Conservation (phyloP, 352 stramenopile species). For the Phytophthora idaei region DNA sequence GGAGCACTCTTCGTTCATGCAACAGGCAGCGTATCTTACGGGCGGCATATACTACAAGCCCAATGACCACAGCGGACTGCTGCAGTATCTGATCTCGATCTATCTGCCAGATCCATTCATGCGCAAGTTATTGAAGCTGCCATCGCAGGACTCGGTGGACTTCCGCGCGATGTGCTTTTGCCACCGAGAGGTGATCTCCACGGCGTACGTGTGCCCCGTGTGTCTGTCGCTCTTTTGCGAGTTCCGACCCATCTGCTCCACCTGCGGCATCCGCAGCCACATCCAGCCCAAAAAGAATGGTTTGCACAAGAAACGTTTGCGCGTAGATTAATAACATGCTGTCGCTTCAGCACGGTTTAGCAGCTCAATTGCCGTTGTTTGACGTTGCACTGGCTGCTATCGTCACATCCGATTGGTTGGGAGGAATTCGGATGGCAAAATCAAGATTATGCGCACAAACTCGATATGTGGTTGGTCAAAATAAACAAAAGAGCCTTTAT, state of each 20-base stretch:
- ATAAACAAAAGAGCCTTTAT: slow-evolving; percentile 11
- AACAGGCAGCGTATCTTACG: slow-evolving; percentile 87
- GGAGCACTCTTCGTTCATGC: slow-evolving; percentile 88
- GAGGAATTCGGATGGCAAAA: slow-evolving; percentile 14
- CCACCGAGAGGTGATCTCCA: slow-evolving; percentile 83
- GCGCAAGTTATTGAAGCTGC: slow-evolving; percentile 83
- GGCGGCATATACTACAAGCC: slow-evolving; percentile 90
- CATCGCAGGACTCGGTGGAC: slow-evolving; percentile 87
- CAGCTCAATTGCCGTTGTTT: background rate
- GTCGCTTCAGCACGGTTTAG: slow-evolving; percentile 1
- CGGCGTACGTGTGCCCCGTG: slow-evolving; percentile 86
- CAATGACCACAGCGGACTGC: slow-evolving; percentile 62
- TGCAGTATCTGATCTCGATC: slow-evolving; percentile 89
- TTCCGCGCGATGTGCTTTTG: slow-evolving; percentile 92
- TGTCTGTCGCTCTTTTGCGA: slow-evolving; percentile 90
- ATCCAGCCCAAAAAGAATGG: slow-evolving; percentile 77
- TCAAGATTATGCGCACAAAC: slow-evolving; percentile 35
- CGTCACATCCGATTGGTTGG: slow-evolving; percentile 18
- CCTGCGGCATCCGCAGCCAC: slow-evolving; percentile 83
- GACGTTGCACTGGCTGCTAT: background rate
- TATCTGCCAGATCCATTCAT: slow-evolving; percentile 83
- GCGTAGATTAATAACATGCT: slow-evolving; percentile 28
- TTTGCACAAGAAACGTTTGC: slow-evolving; percentile 53
- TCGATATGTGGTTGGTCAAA: slow-evolving; percentile 23
- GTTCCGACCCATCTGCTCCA: slow-evolving; percentile 89